These are phyloP conservation scores for Lepiota venenata DNA, from an alignment of 768 basidiomycete species.

Conservation along the genomic window DNA sequence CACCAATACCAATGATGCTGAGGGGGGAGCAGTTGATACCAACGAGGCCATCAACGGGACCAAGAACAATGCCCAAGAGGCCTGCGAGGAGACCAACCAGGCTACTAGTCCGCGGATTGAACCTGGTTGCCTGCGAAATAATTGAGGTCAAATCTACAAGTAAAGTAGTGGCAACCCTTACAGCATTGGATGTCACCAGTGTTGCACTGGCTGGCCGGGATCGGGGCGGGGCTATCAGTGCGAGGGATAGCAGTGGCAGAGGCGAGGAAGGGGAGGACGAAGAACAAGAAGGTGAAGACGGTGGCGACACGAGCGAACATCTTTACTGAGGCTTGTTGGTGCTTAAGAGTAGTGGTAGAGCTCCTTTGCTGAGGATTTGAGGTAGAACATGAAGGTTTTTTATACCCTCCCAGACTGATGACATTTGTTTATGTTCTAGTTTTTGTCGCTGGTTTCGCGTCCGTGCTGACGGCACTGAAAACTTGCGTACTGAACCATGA, in stretches of 20 bases:
- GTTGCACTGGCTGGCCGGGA: constrained; percentile 20
- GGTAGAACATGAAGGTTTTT: constrained; percentile 9
- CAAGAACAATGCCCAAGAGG: constrained; percentile 30
- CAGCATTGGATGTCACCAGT: constrained; percentile 24
- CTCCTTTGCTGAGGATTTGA: constrained; percentile 17
- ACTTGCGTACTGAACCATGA: too few relatives aligned
- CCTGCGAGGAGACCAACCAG: constrained; percentile 19
- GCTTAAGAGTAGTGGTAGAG: constrained; percentile 11
- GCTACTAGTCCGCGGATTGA: constrained; percentile 11
- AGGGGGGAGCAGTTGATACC: constrained; percentile 29
- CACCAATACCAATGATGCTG: constrained; percentile 21
- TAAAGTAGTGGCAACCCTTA: constrained; percentile 10
- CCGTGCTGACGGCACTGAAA: too few relatives aligned
- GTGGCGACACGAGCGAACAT: constrained; percentile 25
- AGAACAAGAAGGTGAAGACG: constrained; percentile 20
- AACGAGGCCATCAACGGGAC: constrained; percentile 1
- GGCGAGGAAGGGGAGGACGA: constrained; percentile 25
- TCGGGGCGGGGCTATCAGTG: constrained; percentile 4
- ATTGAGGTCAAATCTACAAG: neutral
- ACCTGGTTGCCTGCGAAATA: constrained; percentile 22
- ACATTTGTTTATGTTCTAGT: too few relatives aligned
- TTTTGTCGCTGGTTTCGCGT: too few relatives aligned
- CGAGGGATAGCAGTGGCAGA: constrained; percentile 23
- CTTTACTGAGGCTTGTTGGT: constrained; percentile 12
- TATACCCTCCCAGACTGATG: neutral